Evolutionary conservation across 2,329 filamentous ascomycete species (phyloP).

Genomic region (Cytospora mali): DNA sequence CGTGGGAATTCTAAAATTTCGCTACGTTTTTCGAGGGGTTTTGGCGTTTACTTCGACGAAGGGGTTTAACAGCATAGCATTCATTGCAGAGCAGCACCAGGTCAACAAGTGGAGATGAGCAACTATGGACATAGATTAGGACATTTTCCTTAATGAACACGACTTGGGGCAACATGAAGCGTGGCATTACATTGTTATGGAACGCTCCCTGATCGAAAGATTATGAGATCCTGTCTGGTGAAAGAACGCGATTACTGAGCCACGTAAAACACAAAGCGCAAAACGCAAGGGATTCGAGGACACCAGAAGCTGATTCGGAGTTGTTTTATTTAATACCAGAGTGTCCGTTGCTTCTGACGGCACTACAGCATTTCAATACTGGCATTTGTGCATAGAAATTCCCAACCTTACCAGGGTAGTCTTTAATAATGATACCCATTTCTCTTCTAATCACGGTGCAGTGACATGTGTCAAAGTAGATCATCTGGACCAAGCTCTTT

Average conservation of each 20-base stretch:
- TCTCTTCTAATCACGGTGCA: not conserved
- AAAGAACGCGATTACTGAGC: not conserved
- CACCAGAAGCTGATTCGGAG: not conserved
- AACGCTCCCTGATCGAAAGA: not conserved
- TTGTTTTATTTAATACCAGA: not conserved
- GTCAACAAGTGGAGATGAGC: slow-evolving; percentile 3
- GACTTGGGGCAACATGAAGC: slow-evolving; percentile 16
- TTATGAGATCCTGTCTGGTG: not conserved
- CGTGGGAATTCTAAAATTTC: slow-evolving; percentile 5
- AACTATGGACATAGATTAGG: slow-evolving; percentile 21
- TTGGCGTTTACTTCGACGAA: slow-evolving; percentile 13
- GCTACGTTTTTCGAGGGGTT: not conserved
- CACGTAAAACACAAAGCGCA: no score
- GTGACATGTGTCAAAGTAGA: not conserved
- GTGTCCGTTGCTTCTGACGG: not conserved
- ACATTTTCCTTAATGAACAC: slow-evolving; percentile 22
- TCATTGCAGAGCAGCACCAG: slow-evolving; percentile 15
- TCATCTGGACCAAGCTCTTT: no score
- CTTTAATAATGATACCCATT: not conserved
- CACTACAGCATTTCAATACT: not conserved
- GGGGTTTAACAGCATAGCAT: slow-evolving; percentile 23
- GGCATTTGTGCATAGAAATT: not conserved
- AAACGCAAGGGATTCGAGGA: not conserved
- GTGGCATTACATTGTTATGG: slow-evolving; percentile 9
- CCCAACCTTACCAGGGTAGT: not conserved